Evolutionary conservation across 805 yeast species (phyloP).

Genomic region (Pichia sporocuriosa): DNA sequence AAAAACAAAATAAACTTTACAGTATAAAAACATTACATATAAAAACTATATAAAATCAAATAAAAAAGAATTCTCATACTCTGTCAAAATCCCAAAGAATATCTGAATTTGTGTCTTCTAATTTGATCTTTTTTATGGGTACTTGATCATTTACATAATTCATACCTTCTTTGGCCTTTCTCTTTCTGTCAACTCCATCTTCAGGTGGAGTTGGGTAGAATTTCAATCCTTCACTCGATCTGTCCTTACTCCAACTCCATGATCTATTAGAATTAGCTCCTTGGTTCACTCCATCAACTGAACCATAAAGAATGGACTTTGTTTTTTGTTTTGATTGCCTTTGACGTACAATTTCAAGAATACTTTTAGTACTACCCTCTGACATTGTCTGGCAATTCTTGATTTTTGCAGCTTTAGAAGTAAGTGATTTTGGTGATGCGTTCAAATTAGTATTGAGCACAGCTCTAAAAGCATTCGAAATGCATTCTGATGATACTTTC

Average conservation of each 20-base stretch:
- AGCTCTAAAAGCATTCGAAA: slow-evolving; percentile 37
- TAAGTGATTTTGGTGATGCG: slow-evolving; percentile 2
- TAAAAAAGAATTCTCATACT: slow-evolving; percentile 22
- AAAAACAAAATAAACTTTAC: not conserved
- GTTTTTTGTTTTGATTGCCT: slow-evolving; percentile 3
- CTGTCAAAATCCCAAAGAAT: slow-evolving; percentile 27
- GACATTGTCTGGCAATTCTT: not conserved
- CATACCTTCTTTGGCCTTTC: not conserved
- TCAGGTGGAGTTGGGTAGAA: slow-evolving; percentile 35
- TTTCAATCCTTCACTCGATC: not conserved
- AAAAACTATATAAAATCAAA: slow-evolving; percentile 5
- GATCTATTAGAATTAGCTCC: not conserved
- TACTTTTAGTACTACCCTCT: not conserved
- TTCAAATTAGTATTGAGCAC: slow-evolving; percentile 1
- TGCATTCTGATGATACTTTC: slow-evolving; percentile 39
- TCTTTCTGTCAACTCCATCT: slow-evolving; percentile 17
- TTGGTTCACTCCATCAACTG: not conserved
- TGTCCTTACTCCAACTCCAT: not conserved
- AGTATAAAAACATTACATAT: slow-evolving; percentile 5
- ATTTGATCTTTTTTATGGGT: slow-evolving; percentile 1
- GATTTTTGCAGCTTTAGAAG: not conserved
- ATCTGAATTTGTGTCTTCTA: slow-evolving; percentile 11
- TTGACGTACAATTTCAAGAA: slow-evolving; percentile 5
- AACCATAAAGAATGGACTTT: not conserved
- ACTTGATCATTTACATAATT: slow-evolving; percentile 5